A percentile compares a stretch with the other conserved stretches of the same genome.
These are phyloP conservation scores for Saprolegnia diclina DNA, from an alignment of 352 stramenopile genomes.

Conservation along the genomic window DNA sequence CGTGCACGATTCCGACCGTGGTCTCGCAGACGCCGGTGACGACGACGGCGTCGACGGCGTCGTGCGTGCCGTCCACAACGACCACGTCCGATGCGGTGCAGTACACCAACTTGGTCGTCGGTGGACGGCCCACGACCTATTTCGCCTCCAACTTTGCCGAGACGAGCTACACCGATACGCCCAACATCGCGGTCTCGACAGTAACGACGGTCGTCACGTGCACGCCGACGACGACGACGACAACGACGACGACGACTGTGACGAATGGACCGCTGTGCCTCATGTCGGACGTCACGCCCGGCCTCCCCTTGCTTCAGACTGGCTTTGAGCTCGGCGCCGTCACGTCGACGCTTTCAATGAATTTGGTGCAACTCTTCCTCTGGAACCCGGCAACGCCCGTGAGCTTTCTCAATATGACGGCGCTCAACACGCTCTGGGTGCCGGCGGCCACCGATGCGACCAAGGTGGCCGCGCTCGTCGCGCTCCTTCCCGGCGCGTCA, in stretches of 20 bases:
- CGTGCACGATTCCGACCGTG: conserved; percentile 38
- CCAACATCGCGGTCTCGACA: background rate
- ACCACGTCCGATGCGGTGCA: conserved; percentile 11
- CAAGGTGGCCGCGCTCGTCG: conserved; percentile 4
- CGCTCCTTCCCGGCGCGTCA: background rate
- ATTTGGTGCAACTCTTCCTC: background rate
- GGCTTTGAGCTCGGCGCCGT: conserved; percentile 12
- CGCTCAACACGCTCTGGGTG: conserved; percentile 11
- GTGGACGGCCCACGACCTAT: conserved; percentile 16
- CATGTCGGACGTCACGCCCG: conserved; percentile 12
- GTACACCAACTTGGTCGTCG: conserved; percentile 13
- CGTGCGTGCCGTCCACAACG: background rate
- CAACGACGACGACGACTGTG: conserved; percentile 14
- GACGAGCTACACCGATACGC: background rate
- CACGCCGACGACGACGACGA: background rate
- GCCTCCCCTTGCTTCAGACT: background rate
- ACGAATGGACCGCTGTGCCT: conserved; percentile 6
- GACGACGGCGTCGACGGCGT: background rate
- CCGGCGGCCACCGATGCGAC: background rate
- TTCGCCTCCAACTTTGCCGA: conserved; percentile 4
- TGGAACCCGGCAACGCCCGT: conserved; percentile 1
- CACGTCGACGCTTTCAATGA: conserved; percentile 1
- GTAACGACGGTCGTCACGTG: conserved; percentile 6
- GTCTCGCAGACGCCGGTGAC: background rate
- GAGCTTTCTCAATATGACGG: conserved; percentile 19